phyloP scores from a whole-genome alignment of 495 filamentous ascomycete species.

The Penicillium simplicissimum region DNA sequence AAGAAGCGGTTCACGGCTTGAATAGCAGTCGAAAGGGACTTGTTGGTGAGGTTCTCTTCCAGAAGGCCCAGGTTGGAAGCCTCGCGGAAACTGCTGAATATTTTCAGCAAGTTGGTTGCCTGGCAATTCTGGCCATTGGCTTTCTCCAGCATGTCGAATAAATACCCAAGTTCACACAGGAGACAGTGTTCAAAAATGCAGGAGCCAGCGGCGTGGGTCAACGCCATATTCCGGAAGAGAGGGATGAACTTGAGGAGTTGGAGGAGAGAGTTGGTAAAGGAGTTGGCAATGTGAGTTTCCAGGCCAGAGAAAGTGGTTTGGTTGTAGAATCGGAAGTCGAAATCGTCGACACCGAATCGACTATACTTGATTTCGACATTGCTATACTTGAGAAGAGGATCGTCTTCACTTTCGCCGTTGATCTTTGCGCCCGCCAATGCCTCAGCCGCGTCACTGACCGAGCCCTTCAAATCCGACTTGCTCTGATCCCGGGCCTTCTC shows the following conservation, averaged over 20 bases:
- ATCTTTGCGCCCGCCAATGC: constrained; percentile 60
- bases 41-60: constrained; percentile 75
- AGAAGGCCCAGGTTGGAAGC: constrained; percentile 71
- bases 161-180: constrained; percentile 89
- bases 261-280: constrained; percentile 89
- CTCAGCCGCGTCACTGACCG: constrained; percentile 63
- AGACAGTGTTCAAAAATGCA: constrained; percentile 83
- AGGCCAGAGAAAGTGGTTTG: constrained; percentile 85
- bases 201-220: constrained; percentile 83
- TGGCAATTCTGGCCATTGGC: constrained; percentile 91
- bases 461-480: constrained; percentile 51
- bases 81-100: constrained; percentile 75
- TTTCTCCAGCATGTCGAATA: constrained; percentile 98
- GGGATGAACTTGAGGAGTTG: constrained; percentile 92
- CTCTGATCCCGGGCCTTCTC: constrained; percentile 77
- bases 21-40: constrained; percentile 69
- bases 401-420: constrained; percentile 60
- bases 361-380: constrained; percentile 97
- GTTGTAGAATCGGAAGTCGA: constrained; percentile 84
- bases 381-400: constrained; percentile 82
- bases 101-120: constrained; percentile 93
- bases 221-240: constrained; percentile 79
- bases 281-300: constrained; percentile 95
- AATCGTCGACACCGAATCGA: constrained; percentile 95
- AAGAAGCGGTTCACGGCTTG: constrained; percentile 78